Percentiles rank a stretch among this genome's conserved stretches.
These are phyloP conservation scores for Leishmania martiniquensis DNA, from an alignment of 208 protist species.

Conservation along the genomic window DNA sequence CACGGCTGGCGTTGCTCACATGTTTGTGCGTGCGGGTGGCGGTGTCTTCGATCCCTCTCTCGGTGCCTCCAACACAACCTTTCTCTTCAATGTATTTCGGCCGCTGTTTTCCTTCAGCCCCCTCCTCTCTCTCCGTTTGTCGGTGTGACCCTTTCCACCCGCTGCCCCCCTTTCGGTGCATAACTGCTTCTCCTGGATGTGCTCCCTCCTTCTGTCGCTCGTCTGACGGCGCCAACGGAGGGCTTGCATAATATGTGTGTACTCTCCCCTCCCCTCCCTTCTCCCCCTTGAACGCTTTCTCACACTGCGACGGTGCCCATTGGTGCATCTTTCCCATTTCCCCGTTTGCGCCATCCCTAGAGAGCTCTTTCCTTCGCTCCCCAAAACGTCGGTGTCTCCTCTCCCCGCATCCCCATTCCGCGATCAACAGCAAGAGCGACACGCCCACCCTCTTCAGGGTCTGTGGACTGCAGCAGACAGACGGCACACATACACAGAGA, in stretches of 20 bases:
- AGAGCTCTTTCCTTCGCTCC: neutral
- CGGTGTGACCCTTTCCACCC: neutral
- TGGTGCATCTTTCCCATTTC: neutral
- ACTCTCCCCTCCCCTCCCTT: neutral
- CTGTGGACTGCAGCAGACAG: neutral
- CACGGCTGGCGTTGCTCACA: no score
- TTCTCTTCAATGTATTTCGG: neutral
- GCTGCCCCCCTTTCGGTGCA: neutral
- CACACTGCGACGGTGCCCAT: no score
- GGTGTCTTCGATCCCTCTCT: no score
- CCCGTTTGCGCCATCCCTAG: neutral
- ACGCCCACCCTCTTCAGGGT: neutral
- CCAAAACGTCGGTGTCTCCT: neutral
- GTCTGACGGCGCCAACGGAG: neutral
- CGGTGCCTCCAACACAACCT: no score
- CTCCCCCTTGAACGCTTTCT: no score
- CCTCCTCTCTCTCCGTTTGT: neutral
- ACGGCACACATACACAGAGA: constrained; percentile 8
- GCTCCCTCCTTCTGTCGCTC: neutral
- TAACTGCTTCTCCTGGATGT: neutral
- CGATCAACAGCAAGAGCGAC: neutral
- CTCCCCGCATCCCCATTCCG: neutral
- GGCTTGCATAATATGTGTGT: neutral
- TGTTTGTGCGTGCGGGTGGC: neutral
- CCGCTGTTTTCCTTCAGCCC: neutral